Percentiles rank a stretch among this genome's conserved stretches.
phyloP scores from a whole-genome alignment of 2,329 filamentous ascomycete species.

The Penicillium sp. region DNA sequence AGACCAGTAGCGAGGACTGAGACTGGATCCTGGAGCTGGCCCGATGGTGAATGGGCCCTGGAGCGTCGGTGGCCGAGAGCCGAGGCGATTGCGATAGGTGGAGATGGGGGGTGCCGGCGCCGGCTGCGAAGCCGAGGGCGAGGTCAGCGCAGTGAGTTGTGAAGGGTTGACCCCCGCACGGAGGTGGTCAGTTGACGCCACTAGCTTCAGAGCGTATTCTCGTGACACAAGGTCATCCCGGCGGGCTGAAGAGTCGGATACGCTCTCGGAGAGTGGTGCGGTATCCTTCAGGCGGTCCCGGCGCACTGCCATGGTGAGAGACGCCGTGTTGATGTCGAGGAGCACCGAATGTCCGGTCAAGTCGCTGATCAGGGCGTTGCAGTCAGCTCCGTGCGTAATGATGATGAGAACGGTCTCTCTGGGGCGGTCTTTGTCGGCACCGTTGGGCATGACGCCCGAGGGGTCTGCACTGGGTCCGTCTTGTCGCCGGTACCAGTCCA shows the following conservation, averaged over 20 bases:
- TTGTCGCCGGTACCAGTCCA: conserved; percentile 74
- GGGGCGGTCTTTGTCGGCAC: conserved; percentile 52
- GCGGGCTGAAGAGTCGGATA: conserved; percentile 4
- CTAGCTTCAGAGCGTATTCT: conserved; percentile 58
- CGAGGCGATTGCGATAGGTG: conserved; percentile 34
- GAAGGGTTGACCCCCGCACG: conserved; percentile 46
- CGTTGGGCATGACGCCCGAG: conserved; percentile 9
- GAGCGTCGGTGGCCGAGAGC: conserved; percentile 27
- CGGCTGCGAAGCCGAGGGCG: conserved; percentile 21
- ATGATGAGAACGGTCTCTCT: conserved; percentile 78
- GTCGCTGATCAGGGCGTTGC: conserved; percentile 90
- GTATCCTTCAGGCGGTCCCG: conserved; percentile 41
- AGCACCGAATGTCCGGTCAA: conserved; percentile 89
- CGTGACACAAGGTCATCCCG: conserved; percentile 42
- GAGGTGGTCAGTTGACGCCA: conserved; percentile 62
- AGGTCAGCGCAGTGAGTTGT: conserved; percentile 23
- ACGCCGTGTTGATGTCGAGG: conserved; percentile 85
- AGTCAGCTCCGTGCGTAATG: conserved; percentile 92
- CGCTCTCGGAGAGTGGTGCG: conserved; percentile 4
- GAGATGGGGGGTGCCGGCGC: conserved; percentile 25
- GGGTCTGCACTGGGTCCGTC: conserved; percentile 20
- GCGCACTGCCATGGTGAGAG: conserved; percentile 80
- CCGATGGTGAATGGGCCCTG: conserved; percentile 28
- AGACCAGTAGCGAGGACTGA: conserved; percentile 23
- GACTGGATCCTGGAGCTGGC: conserved; percentile 16